phyloP scores from a whole-genome alignment of 179 eudicot genomes.

The Beta macrorhiza region DNA sequence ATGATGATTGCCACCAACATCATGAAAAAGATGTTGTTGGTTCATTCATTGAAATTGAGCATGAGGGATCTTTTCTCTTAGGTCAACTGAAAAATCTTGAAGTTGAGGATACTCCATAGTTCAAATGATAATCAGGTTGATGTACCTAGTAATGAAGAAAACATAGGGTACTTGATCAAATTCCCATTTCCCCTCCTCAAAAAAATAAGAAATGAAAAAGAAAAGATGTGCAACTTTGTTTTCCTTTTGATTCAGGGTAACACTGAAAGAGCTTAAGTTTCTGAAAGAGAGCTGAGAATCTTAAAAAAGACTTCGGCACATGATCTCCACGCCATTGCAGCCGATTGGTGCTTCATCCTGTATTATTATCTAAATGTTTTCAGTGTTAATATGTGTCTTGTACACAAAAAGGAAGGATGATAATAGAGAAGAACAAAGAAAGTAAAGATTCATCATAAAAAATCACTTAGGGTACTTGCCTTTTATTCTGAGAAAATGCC shows the following conservation, averaged over 20 bases:
- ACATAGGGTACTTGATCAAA: background rate
- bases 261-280: conserved; percentile 25
- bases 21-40: background rate
- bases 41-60: conserved; percentile 21
- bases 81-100: conserved; percentile 22
- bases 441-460: background rate
- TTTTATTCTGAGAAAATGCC: background rate
- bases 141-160: conserved; percentile 3
- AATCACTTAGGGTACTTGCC: no score
- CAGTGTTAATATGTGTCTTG: background rate
- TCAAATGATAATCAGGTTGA: conserved; percentile 7
- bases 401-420: background rate
- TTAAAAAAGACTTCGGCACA: conserved; percentile 13
- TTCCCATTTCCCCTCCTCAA: background rate
- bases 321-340: conserved; percentile 12
- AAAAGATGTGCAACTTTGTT: background rate
- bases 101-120: conserved; percentile 21
- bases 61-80: conserved; percentile 24
- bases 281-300: conserved; percentile 20
- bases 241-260: background rate
- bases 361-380: background rate
- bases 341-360: conserved; percentile 28
- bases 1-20: background rate
- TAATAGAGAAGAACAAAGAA: background rate
- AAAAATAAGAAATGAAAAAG: background rate